phyloP scores from a whole-genome alignment of 2,329 filamentous ascomycete species.

The Verruconis gallopava region DNA sequence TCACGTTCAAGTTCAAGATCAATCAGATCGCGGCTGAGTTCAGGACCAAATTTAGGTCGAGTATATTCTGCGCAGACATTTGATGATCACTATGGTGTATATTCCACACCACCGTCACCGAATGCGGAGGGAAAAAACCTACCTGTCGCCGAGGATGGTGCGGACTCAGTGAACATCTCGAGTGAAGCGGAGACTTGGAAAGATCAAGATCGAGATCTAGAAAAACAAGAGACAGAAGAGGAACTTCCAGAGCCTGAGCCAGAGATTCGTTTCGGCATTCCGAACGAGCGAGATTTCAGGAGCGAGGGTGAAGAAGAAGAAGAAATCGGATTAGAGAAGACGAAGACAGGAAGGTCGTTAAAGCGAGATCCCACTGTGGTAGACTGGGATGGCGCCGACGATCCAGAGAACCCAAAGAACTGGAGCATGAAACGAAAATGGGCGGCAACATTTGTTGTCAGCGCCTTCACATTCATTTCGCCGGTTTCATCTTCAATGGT shows the following conservation, averaged over 20 bases:
- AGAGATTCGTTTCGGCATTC: conserved; percentile 2
- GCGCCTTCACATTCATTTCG: conserved; percentile 26
- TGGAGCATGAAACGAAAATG: conserved; percentile 32
- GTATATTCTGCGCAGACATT: conserved; percentile 7
- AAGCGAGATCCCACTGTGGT: conserved; percentile 18
- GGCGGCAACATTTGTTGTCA: conserved; percentile 32
- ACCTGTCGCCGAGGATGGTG: not conserved
- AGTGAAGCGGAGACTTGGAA: not conserved
- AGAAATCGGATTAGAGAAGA: not conserved
- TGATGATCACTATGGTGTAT: conserved; percentile 6
- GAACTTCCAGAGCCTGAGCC: conserved; percentile 2
- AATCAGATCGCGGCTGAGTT: not conserved
- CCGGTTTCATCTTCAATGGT: conserved; percentile 29
- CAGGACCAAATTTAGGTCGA: not conserved
- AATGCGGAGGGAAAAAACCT: not conserved
- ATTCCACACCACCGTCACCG: not conserved
- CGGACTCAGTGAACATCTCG: not conserved
- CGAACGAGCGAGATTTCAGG: conserved; percentile 5
- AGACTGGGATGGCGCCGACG: conserved; percentile 33
- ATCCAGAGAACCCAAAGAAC: conserved; percentile 35
- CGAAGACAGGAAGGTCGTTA: conserved; percentile 1
- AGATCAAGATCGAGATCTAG: conserved; percentile 1
- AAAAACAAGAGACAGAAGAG: conserved; percentile 2
- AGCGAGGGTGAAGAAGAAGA: not conserved
- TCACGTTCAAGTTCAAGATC: conserved; percentile 7